These are phyloP conservation scores for Phytophthora podocarpi DNA, from an alignment of 352 stramenopile species.

Conservation along the genomic window DNA sequence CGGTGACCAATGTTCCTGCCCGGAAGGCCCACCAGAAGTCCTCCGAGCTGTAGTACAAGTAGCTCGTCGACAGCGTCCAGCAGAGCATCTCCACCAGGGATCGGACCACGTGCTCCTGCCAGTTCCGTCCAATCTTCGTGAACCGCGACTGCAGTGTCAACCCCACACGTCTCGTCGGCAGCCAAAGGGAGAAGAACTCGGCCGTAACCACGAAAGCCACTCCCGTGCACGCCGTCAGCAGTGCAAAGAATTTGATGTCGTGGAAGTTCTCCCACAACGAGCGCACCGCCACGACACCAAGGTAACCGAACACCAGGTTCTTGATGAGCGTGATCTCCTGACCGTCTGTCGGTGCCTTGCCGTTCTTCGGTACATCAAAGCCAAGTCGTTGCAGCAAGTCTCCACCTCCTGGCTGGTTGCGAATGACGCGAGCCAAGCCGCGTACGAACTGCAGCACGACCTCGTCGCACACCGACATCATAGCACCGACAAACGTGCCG, in stretches of 20 bases:
- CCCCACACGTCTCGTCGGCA: conserved; percentile 70
- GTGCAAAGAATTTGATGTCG: conserved; percentile 74
- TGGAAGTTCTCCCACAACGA: conserved; percentile 71
- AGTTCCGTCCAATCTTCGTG: conserved; percentile 64
- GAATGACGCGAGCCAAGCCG: conserved; percentile 64
- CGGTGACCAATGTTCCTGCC: conserved; percentile 57
- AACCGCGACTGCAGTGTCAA: conserved; percentile 80
- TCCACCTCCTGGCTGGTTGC: conserved; percentile 65
- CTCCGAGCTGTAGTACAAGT: conserved; percentile 63
- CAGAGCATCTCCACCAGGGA: conserved; percentile 69
- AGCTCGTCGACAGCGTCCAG: conserved; percentile 60
- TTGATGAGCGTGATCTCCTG: conserved; percentile 79
- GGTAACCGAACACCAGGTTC: conserved; percentile 77
- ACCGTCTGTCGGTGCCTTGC: conserved; percentile 67
- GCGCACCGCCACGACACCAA: conserved; percentile 67
- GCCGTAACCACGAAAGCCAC: conserved; percentile 76
- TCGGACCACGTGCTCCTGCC: conserved; percentile 52
- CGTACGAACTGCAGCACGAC: conserved; percentile 73
- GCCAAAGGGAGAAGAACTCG: conserved; percentile 82
- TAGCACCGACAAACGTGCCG: conserved; percentile 71
- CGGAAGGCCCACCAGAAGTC: conserved; percentile 59
- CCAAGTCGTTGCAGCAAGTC: conserved; percentile 62
- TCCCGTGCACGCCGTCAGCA: conserved; percentile 66
- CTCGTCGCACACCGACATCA: conserved; percentile 86
- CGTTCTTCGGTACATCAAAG: conserved; percentile 77